These are phyloP conservation scores for Colletotrichum phormii DNA, from an alignment of 2,329 filamentous ascomycete species.

Conservation along the genomic window DNA sequence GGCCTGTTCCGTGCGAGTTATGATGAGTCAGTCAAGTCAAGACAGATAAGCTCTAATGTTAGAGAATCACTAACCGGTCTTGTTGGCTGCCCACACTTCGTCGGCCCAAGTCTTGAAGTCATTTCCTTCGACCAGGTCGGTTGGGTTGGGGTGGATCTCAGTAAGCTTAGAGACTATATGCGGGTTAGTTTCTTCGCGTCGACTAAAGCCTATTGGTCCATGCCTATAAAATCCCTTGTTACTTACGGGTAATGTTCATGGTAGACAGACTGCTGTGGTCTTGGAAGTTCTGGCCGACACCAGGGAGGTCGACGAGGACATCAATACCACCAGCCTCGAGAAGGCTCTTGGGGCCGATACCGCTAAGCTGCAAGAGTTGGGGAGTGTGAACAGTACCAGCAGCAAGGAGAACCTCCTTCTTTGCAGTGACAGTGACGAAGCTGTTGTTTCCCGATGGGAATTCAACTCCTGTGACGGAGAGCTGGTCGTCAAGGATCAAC, in stretches of 20 bases:
- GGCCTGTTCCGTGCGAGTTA: slow-evolving; percentile 20
- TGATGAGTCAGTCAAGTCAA: background rate
- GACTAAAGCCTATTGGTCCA: background rate
- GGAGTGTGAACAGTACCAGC: slow-evolving; percentile 51
- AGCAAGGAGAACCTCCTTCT: slow-evolving; percentile 50
- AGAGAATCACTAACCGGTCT: slow-evolving; percentile 32
- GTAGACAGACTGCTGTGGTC: slow-evolving; percentile 48
- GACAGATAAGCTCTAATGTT: background rate
- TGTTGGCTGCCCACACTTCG: slow-evolving; percentile 19
- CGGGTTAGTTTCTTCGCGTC: background rate
- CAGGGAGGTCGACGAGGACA: slow-evolving; percentile 53
- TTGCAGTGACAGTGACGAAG: slow-evolving; percentile 39
- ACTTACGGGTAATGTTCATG: slow-evolving; percentile 36
- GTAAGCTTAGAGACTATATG: slow-evolving; percentile 12
- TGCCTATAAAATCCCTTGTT: background rate
- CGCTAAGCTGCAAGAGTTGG: slow-evolving; percentile 56
- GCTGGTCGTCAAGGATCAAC: slow-evolving; percentile 44
- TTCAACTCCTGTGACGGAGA: slow-evolving; percentile 49
- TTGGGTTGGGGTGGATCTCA: slow-evolving; percentile 36
- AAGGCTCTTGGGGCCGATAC: slow-evolving; percentile 52
- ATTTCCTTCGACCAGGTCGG: slow-evolving; percentile 23
- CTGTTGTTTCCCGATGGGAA: slow-evolving; percentile 37
- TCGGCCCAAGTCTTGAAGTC: slow-evolving; percentile 38
- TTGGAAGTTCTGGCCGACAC: slow-evolving; percentile 57
- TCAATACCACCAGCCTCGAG: slow-evolving; percentile 50